Evolutionary conservation across 2,329 filamentous ascomycete genomes (phyloP).

Genomic region (Kalmusia sp.): DNA sequence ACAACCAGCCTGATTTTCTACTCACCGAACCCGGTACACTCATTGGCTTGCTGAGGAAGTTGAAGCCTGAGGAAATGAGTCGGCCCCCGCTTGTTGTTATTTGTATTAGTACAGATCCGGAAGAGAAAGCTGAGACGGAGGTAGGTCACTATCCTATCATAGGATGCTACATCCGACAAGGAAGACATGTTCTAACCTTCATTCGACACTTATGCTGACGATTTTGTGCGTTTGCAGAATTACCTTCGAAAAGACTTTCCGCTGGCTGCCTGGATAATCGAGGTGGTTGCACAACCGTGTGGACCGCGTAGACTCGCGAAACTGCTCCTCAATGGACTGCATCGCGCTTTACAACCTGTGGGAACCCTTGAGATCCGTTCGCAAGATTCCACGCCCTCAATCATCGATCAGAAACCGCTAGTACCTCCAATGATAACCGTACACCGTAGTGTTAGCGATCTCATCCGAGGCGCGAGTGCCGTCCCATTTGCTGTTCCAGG

Average conservation of each 20-base stretch:
- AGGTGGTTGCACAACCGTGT: conserved; percentile 37
- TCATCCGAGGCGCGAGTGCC: conserved; percentile 8
- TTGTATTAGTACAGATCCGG: conserved; percentile 36
- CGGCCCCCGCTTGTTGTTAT: conserved; percentile 29
- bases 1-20: conserved; percentile 31
- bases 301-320: conserved; percentile 36
- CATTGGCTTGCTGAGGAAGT: conserved; percentile 24
- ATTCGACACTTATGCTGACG: background rate
- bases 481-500: conserved; percentile 1
- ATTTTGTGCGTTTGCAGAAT: background rate
- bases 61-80: conserved; percentile 19
- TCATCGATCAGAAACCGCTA: background rate
- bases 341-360: conserved; percentile 20
- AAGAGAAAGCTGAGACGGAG: conserved; percentile 34
- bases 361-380: conserved; percentile 23
- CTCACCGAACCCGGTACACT: conserved; percentile 35
- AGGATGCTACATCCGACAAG: too few relatives aligned
- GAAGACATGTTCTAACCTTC: too few relatives aligned
- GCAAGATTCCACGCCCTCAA: conserved; percentile 18
- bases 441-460: conserved; percentile 34
- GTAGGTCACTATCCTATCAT: conserved; percentile 8
- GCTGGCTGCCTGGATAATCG: conserved; percentile 32
- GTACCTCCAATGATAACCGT: conserved; percentile 11
- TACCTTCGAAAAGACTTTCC: conserved; percentile 26
- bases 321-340: conserved; percentile 30